Evolutionary conservation across 1,284 basidiomycete species (phyloP), one percentile per base, ranked within the genome.

Genomic region (Mycena sp.): DNA sequence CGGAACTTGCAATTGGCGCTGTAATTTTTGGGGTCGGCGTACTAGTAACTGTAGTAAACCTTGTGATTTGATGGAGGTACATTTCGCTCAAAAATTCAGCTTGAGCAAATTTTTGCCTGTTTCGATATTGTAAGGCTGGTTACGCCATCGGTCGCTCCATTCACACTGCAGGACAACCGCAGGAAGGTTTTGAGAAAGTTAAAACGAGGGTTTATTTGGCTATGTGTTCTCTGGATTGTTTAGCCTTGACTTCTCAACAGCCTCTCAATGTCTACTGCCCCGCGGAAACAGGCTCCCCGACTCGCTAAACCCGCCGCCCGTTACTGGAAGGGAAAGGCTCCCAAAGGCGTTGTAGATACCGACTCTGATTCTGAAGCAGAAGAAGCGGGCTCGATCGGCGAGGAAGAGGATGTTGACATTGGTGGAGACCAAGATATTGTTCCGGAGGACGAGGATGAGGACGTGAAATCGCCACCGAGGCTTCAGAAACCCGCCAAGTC

Each of bases 241-340:
- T 49, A 30, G 45, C n/a, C 55, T 7, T 41, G 35, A 6, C 5
- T 26, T 23, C n/a, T 12, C 21, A 60, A 52, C 40, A 54, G 21
- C n/a, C 37, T 37, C 38, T 19, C 21, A 7, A 61, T 61, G 60
- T 61, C 60, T 17, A 23, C 58, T n/a, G 10, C 72, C 29, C 68
- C 74, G 26, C 83, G 87, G 61, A 93, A 92, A 69, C 86, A 86
- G 65, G 91, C 91, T 14, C 85, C 89, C 17, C 86, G 92, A 19
- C 82, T 88, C 11, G 84, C 91, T 21, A 81, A 84, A 50, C 91
- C 93, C 14, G 92, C 87, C 6, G 89, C 86, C 21, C 88, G 92
- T 7, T 94, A 94, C 75, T 91, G 91, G 89, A 91, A 91, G 70
- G 92, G 93, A 59, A 93, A 93, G 70, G 92, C 88, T 0, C 92